Percentiles rank a stretch among this genome's conserved stretches.
These are phyloP conservation scores for Volutella citrinella DNA, from an alignment of 2,329 filamentous ascomycete species.

Conservation along the genomic window DNA sequence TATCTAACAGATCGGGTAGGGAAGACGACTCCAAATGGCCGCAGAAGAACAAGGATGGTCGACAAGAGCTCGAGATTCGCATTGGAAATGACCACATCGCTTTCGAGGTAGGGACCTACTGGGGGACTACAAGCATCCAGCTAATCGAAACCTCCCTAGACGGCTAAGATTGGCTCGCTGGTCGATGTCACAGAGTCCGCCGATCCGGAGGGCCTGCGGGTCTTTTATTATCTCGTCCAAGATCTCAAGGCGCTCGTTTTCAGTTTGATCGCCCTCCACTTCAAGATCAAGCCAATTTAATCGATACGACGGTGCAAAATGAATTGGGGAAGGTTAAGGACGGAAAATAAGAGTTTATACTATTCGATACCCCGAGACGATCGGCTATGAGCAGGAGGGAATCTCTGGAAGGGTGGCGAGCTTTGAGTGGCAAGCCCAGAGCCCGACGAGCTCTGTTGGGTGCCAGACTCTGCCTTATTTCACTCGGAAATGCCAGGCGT, in stretches of 20 bases:
- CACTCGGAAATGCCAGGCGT: no score
- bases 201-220: slow-evolving; percentile 90
- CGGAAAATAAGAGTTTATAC: no score
- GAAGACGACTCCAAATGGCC: slow-evolving; percentile 99
- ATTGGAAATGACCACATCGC: slow-evolving; percentile 95
- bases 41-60: slow-evolving; percentile 97
- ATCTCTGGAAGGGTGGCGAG: no score
- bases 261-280: slow-evolving; percentile 92
- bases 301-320: not conserved
- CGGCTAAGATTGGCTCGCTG: slow-evolving; percentile 94
- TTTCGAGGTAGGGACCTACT: slow-evolving; percentile 90
- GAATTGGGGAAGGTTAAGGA: slow-evolving; percentile 4
- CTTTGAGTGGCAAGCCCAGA: no score
- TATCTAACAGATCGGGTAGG: slow-evolving; percentile 43
- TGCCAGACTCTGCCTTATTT: no score
- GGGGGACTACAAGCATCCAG: no score
- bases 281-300: slow-evolving; percentile 86
- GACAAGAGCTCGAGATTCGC: slow-evolving; percentile 93
- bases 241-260: slow-evolving; percentile 96
- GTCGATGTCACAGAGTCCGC: slow-evolving; percentile 95
- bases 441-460: no score
- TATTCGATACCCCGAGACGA: no score
- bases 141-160: slow-evolving; percentile 52
- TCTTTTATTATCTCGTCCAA: slow-evolving; percentile 98
- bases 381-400: no score